Evolutionary conservation across 306 rosid genomes (phyloP).

Genomic region (Begonia fuchsioides): DNA sequence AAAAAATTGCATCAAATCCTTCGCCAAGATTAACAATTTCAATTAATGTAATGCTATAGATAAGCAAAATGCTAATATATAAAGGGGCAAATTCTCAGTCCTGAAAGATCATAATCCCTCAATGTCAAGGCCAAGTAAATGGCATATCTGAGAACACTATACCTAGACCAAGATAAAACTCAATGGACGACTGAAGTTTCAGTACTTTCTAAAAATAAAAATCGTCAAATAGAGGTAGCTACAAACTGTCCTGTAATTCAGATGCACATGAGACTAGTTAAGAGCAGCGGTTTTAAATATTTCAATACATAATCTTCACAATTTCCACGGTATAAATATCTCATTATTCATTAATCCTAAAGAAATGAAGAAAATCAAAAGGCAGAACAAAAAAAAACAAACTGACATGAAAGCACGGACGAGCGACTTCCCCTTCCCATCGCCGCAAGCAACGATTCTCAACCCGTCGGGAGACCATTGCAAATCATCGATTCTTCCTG

Average conservation of each 20-base stretch:
- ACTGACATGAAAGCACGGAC: slow-evolving; percentile 85
- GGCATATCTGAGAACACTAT: no score
- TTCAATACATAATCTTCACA: no score
- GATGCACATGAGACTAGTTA: no score
- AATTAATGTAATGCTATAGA: background rate
- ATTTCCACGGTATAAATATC: background rate
- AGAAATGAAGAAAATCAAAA: background rate
- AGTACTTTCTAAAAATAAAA: no score
- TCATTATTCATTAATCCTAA: background rate
- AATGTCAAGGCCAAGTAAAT: no score
- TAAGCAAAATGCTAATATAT: background rate
- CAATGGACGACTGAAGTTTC: no score
- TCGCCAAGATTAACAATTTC: background rate
- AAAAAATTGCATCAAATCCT: background rate
- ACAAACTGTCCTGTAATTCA: no score
- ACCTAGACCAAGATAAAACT: no score
- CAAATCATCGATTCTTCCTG: slow-evolving; percentile 89
- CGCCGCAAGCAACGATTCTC: slow-evolving; percentile 88
- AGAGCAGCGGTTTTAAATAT: no score
- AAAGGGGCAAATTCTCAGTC: background rate
- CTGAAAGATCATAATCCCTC: no score
- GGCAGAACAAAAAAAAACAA: background rate
- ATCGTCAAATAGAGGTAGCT: no score
- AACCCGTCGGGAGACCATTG: slow-evolving; percentile 94
- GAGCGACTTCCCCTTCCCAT: slow-evolving; percentile 77